These are phyloP conservation scores for Luzula sylvatica DNA, from an alignment of 176 grass and related monocot species.

Conservation along the genomic window DNA sequence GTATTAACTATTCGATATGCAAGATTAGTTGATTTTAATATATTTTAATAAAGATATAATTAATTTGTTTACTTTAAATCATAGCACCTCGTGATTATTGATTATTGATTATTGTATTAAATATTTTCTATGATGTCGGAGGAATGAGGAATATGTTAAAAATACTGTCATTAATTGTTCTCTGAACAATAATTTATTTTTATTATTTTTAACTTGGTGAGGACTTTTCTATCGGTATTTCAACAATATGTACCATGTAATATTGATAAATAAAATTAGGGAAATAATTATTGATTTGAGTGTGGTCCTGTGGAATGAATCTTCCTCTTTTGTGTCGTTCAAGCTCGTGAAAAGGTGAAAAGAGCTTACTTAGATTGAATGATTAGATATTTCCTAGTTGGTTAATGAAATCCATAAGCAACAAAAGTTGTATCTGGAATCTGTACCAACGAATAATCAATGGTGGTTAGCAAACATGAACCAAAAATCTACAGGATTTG, in stretches of 20 bases:
- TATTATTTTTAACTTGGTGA: neutral
- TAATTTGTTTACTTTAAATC: no score
- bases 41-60: no score
- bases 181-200: no score
- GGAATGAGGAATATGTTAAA: no score
- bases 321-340: slow-evolving; percentile 1
- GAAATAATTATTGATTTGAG: slow-evolving; percentile 8
- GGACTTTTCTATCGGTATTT: slow-evolving; percentile 1
- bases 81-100: no score
- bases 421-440: slow-evolving; percentile 17
- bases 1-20: no score
- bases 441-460: neutral
- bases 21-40: no score
- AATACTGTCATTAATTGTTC: no score
- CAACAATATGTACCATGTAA: no score
- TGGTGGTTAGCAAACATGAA: neutral
- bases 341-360: neutral
- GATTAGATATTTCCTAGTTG: slow-evolving; percentile 5
- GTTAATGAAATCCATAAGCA: neutral
- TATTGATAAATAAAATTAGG: neutral
- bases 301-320: no score
- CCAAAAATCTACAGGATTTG: slow-evolving; percentile 1
- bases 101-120: no score
- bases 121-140: no score
- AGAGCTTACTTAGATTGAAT: neutral